Percentiles rank a stretch among this genome's conserved stretches.
Evolutionary conservation across 1,284 basidiomycete genomes (phyloP).

Genomic region (Pyrrhoderma lamaoense): DNA sequence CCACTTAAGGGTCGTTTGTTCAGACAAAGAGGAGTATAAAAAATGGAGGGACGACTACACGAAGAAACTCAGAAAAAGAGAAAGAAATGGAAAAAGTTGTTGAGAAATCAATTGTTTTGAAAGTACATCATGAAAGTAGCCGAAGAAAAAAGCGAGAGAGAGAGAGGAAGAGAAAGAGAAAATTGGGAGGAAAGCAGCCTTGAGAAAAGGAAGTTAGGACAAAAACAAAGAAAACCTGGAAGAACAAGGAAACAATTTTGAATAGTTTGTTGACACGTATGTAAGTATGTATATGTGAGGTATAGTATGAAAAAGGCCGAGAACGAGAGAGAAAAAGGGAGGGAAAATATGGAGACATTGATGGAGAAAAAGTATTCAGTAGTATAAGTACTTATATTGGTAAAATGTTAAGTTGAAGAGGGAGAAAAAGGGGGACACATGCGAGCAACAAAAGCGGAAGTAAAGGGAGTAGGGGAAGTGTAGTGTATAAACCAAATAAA

Average conservation of each 20-base stretch:
- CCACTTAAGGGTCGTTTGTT: background rate
- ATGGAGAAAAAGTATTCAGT: too few relatives aligned
- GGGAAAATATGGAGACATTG: background rate
- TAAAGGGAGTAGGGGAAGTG: background rate
- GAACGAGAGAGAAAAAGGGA: background rate
- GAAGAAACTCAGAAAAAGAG: background rate
- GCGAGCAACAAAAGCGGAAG: background rate
- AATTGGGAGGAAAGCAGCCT: background rate
- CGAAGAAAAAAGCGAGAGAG: background rate
- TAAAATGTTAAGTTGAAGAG: background rate
- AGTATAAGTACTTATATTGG: too few relatives aligned
- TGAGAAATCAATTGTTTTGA: too few relatives aligned
- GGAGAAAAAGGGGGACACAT: background rate
- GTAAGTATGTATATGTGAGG: too few relatives aligned
- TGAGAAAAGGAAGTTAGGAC: background rate
- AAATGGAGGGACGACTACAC: background rate
- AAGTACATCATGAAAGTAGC: too few relatives aligned
- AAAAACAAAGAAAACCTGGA: too few relatives aligned
- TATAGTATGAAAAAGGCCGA: too few relatives aligned
- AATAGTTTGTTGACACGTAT: too few relatives aligned
- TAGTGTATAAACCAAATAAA: background rate
- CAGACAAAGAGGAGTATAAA: background rate
- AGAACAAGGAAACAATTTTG: too few relatives aligned
- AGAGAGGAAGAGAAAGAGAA: background rate
- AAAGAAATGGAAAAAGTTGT: background rate